Evolutionary conservation across 116 monocot genomes (phyloP).

Genomic region (Zostera marina): DNA sequence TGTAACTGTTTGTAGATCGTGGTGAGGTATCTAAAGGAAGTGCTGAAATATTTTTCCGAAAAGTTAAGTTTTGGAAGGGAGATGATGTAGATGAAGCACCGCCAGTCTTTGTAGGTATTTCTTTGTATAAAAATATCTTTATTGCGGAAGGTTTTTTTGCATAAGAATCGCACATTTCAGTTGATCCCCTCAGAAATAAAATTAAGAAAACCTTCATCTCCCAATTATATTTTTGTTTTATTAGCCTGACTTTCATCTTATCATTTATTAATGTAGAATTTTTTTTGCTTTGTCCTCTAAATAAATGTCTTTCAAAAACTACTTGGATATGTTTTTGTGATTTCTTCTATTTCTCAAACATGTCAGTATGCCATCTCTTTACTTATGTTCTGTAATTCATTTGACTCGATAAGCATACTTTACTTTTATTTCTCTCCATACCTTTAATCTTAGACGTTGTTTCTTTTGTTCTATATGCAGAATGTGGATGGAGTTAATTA

Average conservation of each 20-base stretch:
- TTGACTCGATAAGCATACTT: too few relatives aligned
- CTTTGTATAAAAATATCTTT: neutral
- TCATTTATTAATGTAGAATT: too few relatives aligned
- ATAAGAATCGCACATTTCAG: too few relatives aligned
- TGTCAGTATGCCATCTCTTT: neutral
- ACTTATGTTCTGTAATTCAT: neutral
- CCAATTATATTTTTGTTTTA: too few relatives aligned
- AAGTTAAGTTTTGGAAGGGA: constrained; percentile 97
- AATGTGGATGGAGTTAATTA: constrained; percentile 97
- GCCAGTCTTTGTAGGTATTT: constrained; percentile 98
- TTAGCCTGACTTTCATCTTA: too few relatives aligned
- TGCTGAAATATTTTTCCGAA: constrained; percentile 95
- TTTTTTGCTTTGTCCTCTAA: neutral
- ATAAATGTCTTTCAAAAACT: neutral
- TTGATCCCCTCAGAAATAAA: too few relatives aligned
- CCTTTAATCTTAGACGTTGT: neutral
- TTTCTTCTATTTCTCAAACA: constrained; percentile 1
- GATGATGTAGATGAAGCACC: constrained; percentile 96
- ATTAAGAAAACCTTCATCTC: too few relatives aligned
- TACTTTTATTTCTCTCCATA: too few relatives aligned
- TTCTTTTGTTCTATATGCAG: constrained; percentile 23
- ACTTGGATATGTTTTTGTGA: neutral
- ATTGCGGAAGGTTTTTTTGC: too few relatives aligned
- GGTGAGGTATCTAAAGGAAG: constrained; percentile 88
- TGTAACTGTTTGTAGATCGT: constrained; percentile 37